Conservation (phyloP, 2,329 filamentous ascomycete genomes). For the Fusarium nematophilum region DNA sequence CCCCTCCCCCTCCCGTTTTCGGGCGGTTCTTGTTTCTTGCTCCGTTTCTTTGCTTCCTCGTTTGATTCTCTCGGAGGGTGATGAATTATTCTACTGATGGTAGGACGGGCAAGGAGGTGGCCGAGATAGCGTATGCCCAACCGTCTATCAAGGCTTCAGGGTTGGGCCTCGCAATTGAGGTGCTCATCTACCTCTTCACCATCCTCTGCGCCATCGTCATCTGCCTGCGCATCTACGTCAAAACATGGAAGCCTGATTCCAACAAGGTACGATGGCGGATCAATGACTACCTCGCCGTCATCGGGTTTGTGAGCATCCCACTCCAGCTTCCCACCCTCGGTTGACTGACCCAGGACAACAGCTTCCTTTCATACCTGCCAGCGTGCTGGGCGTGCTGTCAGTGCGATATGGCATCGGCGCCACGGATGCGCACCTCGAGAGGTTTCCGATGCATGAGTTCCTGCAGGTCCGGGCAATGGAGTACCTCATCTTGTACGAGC, state of each 20-base stretch:
- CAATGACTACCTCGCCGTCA: slow-evolving; percentile 22
- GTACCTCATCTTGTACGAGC: slow-evolving; percentile 21
- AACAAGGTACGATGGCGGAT: slow-evolving; percentile 15
- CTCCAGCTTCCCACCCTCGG: too few relatives aligned
- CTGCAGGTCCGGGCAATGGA: slow-evolving; percentile 22
- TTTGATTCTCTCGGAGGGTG: not conserved
- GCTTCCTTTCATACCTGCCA: slow-evolving; percentile 23
- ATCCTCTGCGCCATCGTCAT: not conserved
- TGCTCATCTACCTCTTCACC: slow-evolving; percentile 18
- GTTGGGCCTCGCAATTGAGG: slow-evolving; percentile 9
- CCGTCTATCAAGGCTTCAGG: slow-evolving; percentile 8
- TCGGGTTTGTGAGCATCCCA: slow-evolving; percentile 23
- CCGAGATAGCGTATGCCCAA: slow-evolving; percentile 14
- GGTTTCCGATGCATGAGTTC: slow-evolving; percentile 11
- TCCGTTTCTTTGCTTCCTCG: not conserved
- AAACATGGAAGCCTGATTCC: not conserved
- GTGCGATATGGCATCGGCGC: slow-evolving; percentile 25
- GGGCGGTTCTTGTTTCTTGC: too few relatives aligned
- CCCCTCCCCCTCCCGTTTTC: too few relatives aligned
- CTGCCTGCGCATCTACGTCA: slow-evolving; percentile 4
- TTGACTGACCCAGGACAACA: not conserved
- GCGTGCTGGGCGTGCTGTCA: slow-evolving; percentile 11
- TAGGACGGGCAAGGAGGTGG: slow-evolving; percentile 17
- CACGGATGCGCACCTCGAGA: slow-evolving; percentile 10
- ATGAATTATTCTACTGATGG: slow-evolving; percentile 13